Percentiles rank a stretch among this genome's conserved stretches.
phyloP scores from a whole-genome alignment of 2,329 filamentous ascomycete species.

The Pseudogymnoascus sp. region DNA sequence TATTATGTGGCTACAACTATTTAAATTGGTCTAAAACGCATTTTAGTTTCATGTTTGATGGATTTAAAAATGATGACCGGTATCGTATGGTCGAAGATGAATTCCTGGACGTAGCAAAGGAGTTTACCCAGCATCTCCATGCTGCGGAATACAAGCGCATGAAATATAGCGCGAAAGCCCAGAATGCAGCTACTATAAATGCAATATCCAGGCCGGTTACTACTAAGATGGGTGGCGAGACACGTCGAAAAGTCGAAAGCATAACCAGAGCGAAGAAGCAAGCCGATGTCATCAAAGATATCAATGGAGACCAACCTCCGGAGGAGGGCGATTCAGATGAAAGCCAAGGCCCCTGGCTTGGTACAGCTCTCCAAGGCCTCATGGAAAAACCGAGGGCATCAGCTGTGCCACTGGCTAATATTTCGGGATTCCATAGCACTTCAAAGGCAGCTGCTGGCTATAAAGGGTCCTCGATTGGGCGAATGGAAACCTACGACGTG shows the following conservation, averaged over 20 bases:
- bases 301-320: constrained; percentile 19
- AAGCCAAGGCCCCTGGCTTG: constrained; percentile 29
- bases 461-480: constrained; percentile 11
- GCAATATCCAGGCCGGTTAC: constrained; percentile 33
- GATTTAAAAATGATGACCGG: constrained; percentile 57
- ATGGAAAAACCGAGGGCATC: constrained; percentile 33
- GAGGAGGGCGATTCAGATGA: constrained; percentile 22
- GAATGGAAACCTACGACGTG: constrained; percentile 23
- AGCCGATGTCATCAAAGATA: constrained; percentile 23
- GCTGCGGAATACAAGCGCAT: constrained; percentile 67
- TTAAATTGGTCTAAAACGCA: not conserved
- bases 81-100: constrained; percentile 85
- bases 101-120: constrained; percentile 56
- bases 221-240: constrained; percentile 24
- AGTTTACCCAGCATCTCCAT: constrained; percentile 68
- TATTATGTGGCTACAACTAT: not conserved
- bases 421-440: not conserved
- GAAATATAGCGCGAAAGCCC: constrained; percentile 46
- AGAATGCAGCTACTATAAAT: constrained; percentile 41
- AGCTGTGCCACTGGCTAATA: not conserved
- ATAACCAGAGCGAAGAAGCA: constrained; percentile 31
- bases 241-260: constrained; percentile 26
- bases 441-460: constrained; percentile 11
- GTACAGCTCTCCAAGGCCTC: constrained; percentile 34
- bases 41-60: constrained; percentile 46